Conservation (phyloP, 164 flowering plant species). For the Magnolia officinalis region DNA sequence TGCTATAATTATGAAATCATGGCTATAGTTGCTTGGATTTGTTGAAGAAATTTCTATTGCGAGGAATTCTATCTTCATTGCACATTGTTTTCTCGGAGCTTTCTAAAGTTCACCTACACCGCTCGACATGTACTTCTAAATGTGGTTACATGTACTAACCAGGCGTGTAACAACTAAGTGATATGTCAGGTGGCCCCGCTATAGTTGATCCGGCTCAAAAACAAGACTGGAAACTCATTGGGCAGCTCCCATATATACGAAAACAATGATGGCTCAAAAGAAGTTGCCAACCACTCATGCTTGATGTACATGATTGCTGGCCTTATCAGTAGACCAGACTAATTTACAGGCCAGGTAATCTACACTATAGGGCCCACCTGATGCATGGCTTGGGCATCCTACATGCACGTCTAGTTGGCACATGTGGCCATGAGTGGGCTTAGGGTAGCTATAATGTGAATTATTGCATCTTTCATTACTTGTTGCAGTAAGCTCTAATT, state of each 20-base stretch:
- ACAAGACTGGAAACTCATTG: too few relatives aligned
- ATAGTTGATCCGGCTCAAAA: too few relatives aligned
- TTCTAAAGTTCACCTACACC: too few relatives aligned
- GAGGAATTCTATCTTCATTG: neutral
- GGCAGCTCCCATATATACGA: too few relatives aligned
- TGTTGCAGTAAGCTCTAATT: neutral
- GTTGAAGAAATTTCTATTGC: neutral
- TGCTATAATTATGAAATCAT: neutral
- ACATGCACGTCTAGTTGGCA: neutral
- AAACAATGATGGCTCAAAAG: too few relatives aligned
- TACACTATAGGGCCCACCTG: neutral
- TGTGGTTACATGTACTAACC: too few relatives aligned
- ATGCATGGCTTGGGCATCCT: neutral
- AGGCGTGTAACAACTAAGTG: too few relatives aligned
- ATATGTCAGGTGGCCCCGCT: too few relatives aligned
- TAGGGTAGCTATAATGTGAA: neutral
- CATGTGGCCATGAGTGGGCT: neutral
- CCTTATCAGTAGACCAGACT: neutral
- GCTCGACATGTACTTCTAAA: too few relatives aligned
- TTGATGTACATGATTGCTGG: too few relatives aligned
- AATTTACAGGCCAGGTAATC: neutral
- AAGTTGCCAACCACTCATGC: too few relatives aligned
- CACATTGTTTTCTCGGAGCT: too few relatives aligned
- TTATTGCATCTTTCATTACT: neutral
- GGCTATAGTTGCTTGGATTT: neutral